Evolutionary conservation across 305 asterid species (phyloP).

Genomic region (Plantago coronopus): DNA sequence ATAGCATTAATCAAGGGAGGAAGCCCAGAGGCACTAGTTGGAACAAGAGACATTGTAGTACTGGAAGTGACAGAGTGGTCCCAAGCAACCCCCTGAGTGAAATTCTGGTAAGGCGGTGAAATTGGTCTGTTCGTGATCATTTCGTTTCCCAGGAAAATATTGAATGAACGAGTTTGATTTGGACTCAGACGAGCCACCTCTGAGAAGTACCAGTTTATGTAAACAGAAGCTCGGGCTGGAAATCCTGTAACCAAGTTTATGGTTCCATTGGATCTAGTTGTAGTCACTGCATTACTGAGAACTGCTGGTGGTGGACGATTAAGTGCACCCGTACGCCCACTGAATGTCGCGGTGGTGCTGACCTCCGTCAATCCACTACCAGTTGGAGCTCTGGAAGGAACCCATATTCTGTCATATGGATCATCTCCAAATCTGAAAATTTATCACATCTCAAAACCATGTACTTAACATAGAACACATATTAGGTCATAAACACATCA

Average conservation of each 20-base stretch:
- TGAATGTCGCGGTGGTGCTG: slow-evolving; percentile 11
- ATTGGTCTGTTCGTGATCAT: slow-evolving; percentile 15
- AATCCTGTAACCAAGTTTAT: slow-evolving; percentile 28
- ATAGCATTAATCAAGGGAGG: slow-evolving; percentile 69
- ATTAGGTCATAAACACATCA: too few species aligned
- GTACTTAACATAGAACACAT: too few species aligned
- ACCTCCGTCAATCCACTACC: slow-evolving; percentile 21
- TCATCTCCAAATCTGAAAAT: slow-evolving; percentile 40
- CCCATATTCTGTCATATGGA: slow-evolving; percentile 62
- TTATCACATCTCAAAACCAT: neutral
- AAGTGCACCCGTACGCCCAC: neutral
- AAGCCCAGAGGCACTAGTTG: slow-evolving; percentile 43
- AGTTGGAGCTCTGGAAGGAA: slow-evolving; percentile 13
- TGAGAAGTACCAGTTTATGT: slow-evolving; percentile 49
- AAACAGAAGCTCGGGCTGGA: slow-evolving; percentile 25
- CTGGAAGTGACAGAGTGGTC: slow-evolving; percentile 24
- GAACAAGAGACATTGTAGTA: slow-evolving; percentile 33
- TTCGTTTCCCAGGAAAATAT: slow-evolving; percentile 16
- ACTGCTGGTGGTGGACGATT: slow-evolving; percentile 38
- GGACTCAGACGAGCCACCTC: slow-evolving; percentile 37
- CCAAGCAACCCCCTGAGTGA: neutral
- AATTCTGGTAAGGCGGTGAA: slow-evolving; percentile 45
- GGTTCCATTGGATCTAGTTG: slow-evolving; percentile 11
- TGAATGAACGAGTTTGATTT: slow-evolving; percentile 43
- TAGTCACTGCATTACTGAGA: slow-evolving; percentile 36